Evolutionary conservation across 257 asterid genomes (phyloP), one percentile per base, ranked within the genome.

Genomic region (Capsicum rhomboideum): DNA sequence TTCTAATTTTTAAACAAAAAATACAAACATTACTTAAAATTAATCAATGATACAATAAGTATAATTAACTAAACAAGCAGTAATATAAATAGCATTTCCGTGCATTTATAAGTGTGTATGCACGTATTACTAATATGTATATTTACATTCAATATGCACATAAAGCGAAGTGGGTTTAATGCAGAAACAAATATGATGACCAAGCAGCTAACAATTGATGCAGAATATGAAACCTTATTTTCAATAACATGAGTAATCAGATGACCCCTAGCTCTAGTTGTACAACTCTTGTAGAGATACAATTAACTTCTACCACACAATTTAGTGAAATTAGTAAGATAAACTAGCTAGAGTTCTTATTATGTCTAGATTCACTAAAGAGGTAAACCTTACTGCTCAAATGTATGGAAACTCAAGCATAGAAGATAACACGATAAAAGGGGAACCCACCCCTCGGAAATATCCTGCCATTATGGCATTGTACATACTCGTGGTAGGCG

Each of bases 381-480:
- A 14, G 20, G 80, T 46, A 21, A 44, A 44, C 79, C 6, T 71
- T 71, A 71, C 79, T 71, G 54, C 79, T 13, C 80, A 44, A 44
- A 21, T 49, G 59, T 50, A 50, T 77, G 44, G 28, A 61, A 77
- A 77, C 82, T 50, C 82, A 77, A 50, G 63, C 63, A 77, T 28
- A 77, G 61, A 50, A 26, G 81, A 77, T 28, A 77, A 28, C 26
- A 77, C 12, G 3, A 28, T 50, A 77, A 77, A 75, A 26, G 44
- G 26, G 23, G 63, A 23, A 50, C 63, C 59, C 85, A 94, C 99
- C 99, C 93, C 97, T 21, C 96, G 97, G 79, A 95, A 90, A 92
- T 89, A 93, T 82, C 98, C 98, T 49, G 91, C 90, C 91, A 93
- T 89, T 88, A 97, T 86, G 81, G 86, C 77, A 71, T 97, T 97